A percentile compares a stretch with the other conserved stretches of the same genome.
Evolutionary conservation across 768 basidiomycete species (phyloP).

Genomic region (Chalciporus sphaerocephalus): DNA sequence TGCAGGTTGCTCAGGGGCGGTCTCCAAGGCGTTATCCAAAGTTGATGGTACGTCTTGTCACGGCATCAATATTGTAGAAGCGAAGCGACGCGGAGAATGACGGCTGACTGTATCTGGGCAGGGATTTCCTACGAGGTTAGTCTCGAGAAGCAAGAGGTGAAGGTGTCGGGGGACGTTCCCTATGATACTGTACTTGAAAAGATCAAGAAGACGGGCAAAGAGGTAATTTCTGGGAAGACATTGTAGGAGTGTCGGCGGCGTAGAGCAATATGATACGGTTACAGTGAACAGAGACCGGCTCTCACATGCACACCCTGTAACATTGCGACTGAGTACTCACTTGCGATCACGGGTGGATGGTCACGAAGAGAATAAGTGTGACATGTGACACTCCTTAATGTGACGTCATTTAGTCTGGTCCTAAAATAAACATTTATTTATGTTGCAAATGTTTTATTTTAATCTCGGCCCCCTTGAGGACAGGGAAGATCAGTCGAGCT

Average conservation of each 20-base stretch:
- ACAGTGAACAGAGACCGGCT: no score
- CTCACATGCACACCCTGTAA: no score
- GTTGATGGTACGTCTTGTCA: conserved; percentile 34
- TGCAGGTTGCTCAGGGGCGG: conserved; percentile 78
- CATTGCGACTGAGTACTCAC: no score
- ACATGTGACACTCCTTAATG: no score
- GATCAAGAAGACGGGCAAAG: conserved; percentile 91
- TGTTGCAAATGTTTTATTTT: no score
- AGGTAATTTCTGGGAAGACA: conserved; percentile 55
- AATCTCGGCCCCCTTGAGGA: no score
- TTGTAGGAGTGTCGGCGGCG: conserved; percentile 22
- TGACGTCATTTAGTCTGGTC: no score
- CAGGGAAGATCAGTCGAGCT: no score
- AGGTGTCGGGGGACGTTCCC: conserved; percentile 54
- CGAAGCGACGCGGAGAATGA: conserved; percentile 1
- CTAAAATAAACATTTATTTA: no score
- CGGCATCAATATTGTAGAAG: background rate
- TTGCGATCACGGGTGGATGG: no score
- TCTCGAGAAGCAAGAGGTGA: conserved; percentile 68
- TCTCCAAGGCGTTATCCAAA: conserved; percentile 70
- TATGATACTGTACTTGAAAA: conserved; percentile 65
- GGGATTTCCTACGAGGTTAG: conserved; percentile 49
- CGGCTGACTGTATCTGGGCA: background rate
- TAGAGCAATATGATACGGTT: no score
- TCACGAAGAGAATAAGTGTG: no score